Conservation (phyloP, 495 filamentous ascomycete genomes). For the Penicillium pulvis region DNA sequence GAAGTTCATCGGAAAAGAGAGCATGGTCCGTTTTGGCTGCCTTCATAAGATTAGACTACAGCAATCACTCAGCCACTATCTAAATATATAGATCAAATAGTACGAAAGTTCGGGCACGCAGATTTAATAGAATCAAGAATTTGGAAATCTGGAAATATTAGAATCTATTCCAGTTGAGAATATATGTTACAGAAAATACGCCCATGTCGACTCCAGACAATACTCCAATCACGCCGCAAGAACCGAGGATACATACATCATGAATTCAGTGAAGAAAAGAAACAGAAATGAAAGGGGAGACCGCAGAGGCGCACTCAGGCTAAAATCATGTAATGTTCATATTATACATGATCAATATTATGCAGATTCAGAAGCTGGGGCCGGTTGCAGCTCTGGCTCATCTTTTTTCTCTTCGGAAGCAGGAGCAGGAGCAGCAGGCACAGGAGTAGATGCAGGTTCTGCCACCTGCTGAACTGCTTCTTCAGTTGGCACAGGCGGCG, state of each 20-base stretch:
- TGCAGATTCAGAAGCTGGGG: conserved; percentile 6
- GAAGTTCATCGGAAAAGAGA: too few relatives aligned
- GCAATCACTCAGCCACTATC: too few relatives aligned
- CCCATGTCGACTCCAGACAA: conserved; percentile 1
- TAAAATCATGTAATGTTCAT: conserved; percentile 7
- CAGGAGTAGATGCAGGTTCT: neutral
- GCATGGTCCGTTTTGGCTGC: too few relatives aligned
- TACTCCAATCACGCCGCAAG: neutral
- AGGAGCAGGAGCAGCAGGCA: conserved; percentile 4
- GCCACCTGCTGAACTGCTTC: neutral
- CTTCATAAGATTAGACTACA: too few relatives aligned
- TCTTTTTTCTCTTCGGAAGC: neutral
- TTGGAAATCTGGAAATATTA: neutral
- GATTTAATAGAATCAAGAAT: too few relatives aligned
- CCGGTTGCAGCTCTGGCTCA: neutral
- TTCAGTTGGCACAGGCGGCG: neutral
- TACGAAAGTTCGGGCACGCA: too few relatives aligned
- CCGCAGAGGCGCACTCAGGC: neutral
- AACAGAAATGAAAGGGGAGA: neutral
- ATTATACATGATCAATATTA: conserved; percentile 9
- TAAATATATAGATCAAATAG: too few relatives aligned
- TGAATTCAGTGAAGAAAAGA: conserved; percentile 3
- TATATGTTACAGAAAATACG: neutral
- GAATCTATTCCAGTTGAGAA: neutral
- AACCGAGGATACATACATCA: conserved; percentile 7